These are phyloP conservation scores for Lasiosphaeriaceae sp. DNA, from an alignment of 495 filamentous ascomycete genomes.

Conservation along the genomic window DNA sequence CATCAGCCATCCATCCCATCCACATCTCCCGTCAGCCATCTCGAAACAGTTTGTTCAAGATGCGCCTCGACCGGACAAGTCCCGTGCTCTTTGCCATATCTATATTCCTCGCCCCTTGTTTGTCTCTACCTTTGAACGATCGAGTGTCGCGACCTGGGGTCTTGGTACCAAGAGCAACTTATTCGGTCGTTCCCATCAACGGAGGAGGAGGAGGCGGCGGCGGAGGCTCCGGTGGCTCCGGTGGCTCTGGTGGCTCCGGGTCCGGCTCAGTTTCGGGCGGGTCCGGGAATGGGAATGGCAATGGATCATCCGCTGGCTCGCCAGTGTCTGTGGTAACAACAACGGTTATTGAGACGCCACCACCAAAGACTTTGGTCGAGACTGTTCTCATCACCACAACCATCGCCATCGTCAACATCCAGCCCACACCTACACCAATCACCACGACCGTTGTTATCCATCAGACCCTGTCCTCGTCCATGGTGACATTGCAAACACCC, in stretches of 20 bases:
- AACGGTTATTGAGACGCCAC: no score
- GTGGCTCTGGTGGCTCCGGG: conserved; percentile 5
- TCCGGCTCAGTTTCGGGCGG: conserved; percentile 12
- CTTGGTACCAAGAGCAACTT: conserved; percentile 24
- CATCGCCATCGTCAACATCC: conserved; percentile 13
- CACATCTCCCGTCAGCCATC: not conserved
- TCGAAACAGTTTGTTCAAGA: conserved; percentile 5
- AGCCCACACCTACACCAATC: conserved; percentile 13
- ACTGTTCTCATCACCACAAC: conserved; percentile 18
- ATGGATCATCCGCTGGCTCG: not conserved
- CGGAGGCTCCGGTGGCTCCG: not conserved
- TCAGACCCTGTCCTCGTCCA: not conserved
- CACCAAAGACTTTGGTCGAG: conserved; percentile 15
- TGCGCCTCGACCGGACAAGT: conserved; percentile 14
- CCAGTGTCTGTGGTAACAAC: conserved; percentile 10
- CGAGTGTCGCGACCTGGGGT: not conserved
- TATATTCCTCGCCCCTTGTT: conserved; percentile 7
- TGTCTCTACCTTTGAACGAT: conserved; percentile 16
- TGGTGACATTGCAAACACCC: no score
- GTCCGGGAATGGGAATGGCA: not conserved
- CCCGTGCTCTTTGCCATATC: conserved; percentile 2
- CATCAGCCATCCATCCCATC: not conserved
- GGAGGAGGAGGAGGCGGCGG: conserved; percentile 16
- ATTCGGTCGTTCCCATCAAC: conserved; percentile 27
- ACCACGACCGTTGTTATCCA: conserved; percentile 11